Evolutionary conservation across 495 filamentous ascomycete genomes (phyloP).

Genomic region (Talaromyces thailandensis): DNA sequence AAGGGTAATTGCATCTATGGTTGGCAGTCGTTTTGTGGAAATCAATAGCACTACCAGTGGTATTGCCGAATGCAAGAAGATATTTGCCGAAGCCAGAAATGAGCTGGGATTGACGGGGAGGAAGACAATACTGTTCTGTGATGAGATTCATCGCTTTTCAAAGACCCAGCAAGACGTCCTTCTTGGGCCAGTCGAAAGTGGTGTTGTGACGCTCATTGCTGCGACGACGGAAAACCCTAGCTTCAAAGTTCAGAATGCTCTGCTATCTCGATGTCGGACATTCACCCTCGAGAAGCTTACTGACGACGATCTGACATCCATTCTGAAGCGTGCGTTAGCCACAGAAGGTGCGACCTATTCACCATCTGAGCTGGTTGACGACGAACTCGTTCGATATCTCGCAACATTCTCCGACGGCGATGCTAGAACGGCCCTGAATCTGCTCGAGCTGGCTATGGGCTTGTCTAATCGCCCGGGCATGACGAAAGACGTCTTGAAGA

Average conservation of each 20-base stretch:
- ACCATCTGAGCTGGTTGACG: constrained; percentile 57
- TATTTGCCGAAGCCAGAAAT: constrained; percentile 76
- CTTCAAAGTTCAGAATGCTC: constrained; percentile 84
- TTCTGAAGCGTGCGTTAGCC: constrained; percentile 64
- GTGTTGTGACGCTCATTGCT: constrained; percentile 84
- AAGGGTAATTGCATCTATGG: constrained; percentile 76
- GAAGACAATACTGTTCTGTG: constrained; percentile 95
- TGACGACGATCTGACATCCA: constrained; percentile 58
- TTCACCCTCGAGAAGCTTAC: constrained; percentile 75
- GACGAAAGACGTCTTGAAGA: constrained; percentile 62
- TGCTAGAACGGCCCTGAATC: constrained; percentile 84
- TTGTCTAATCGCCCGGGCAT: constrained; percentile 43
- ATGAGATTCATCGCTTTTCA: constrained; percentile 92
- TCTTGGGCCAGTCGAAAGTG: constrained; percentile 83
- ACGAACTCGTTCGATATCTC: constrained; percentile 70
- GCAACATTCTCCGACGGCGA: constrained; percentile 84
- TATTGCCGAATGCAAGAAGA: constrained; percentile 91
- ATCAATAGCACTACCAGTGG: constrained; percentile 89
- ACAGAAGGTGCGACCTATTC: constrained; percentile 48
- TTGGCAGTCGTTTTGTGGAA: constrained; percentile 81
- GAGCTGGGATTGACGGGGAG: constrained; percentile 76
- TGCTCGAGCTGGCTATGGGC: constrained; percentile 77
- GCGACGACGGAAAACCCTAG: constrained; percentile 96
- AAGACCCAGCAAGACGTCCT: constrained; percentile 96
- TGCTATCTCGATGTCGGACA: constrained; percentile 82